phyloP scores from a whole-genome alignment of 2,329 filamentous ascomycete species.

The Xylariaceae sp. region DNA sequence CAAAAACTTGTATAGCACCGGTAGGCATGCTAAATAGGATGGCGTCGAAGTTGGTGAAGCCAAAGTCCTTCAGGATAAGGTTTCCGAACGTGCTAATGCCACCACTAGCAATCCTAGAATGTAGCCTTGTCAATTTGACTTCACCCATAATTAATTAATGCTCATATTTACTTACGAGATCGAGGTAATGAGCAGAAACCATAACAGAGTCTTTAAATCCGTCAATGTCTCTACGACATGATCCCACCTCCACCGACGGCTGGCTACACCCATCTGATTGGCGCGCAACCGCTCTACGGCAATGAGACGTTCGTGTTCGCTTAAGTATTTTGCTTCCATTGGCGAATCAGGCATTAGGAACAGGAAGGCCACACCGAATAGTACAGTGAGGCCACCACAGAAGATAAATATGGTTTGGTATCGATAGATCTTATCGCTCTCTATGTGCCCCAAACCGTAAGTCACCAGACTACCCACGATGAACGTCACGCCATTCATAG shows the following conservation, averaged over 20 bases:
- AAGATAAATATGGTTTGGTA: constrained; percentile 59
- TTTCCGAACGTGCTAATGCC: constrained; percentile 44
- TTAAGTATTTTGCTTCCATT: constrained; percentile 61
- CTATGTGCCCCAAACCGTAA: constrained; percentile 54
- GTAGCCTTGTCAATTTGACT: constrained; percentile 4
- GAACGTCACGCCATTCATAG: constrained; percentile 58
- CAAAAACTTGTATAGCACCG: constrained; percentile 41
- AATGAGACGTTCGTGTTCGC: constrained; percentile 65
- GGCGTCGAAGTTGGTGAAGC: constrained; percentile 42
- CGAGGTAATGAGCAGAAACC: constrained; percentile 62
- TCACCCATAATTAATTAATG: not conserved
- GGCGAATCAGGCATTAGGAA: constrained; percentile 67
- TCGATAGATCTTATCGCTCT: constrained; percentile 44
- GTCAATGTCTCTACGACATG: constrained; percentile 58
- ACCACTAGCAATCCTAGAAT: constrained; percentile 41
- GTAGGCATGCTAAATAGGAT: constrained; percentile 47
- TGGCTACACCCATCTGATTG: constrained; percentile 77
- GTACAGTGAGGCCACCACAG: constrained; percentile 54
- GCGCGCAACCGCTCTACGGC: constrained; percentile 71
- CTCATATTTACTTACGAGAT: constrained; percentile 52
- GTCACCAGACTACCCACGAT: constrained; percentile 59
- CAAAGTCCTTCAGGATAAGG: constrained; percentile 46
- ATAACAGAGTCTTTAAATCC: constrained; percentile 56
- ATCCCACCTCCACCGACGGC: constrained; percentile 68
- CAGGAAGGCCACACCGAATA: constrained; percentile 54